These are phyloP conservation scores for Cercospora brassicicola DNA, from an alignment of 2,329 filamentous ascomycete genomes.

Conservation along the genomic window DNA sequence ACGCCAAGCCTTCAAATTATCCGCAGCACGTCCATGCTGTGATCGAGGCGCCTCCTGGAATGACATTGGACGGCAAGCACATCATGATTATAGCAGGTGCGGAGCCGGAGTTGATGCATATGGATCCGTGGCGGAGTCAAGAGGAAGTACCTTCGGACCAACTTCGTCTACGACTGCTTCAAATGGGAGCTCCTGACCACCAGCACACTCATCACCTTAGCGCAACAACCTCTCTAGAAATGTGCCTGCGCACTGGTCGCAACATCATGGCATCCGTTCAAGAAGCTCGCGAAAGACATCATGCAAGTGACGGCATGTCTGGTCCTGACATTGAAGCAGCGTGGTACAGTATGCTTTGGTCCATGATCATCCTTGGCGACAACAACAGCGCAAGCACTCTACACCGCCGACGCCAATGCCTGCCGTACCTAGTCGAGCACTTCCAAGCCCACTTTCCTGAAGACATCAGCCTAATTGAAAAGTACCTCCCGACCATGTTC, in stretches of 20 bases:
- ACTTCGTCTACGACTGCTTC: slow-evolving; percentile 59
- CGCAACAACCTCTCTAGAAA: slow-evolving; percentile 63
- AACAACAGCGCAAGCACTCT: slow-evolving; percentile 28
- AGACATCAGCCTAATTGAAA: slow-evolving; percentile 70
- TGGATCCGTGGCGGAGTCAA: slow-evolving; percentile 75
- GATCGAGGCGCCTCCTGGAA: slow-evolving; percentile 58
- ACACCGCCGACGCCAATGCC: slow-evolving; percentile 54
- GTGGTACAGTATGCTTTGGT: slow-evolving; percentile 74
- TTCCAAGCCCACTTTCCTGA: slow-evolving; percentile 67
- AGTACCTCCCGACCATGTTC: slow-evolving; percentile 66
- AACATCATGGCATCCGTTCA: slow-evolving; percentile 77
- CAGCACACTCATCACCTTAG: slow-evolving; percentile 58
- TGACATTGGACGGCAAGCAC: slow-evolving; percentile 43
- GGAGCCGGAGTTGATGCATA: slow-evolving; percentile 57
- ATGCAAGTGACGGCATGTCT: slow-evolving; percentile 32
- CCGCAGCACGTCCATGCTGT: slow-evolving; percentile 84
- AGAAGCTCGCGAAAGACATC: slow-evolving; percentile 43
- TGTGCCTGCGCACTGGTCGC: slow-evolving; percentile 72
- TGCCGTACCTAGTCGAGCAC: slow-evolving; percentile 65
- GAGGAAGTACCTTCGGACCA: slow-evolving; percentile 63
- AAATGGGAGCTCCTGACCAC: slow-evolving; percentile 45
- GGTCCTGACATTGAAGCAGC: slow-evolving; percentile 58
- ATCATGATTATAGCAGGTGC: slow-evolving; percentile 28
- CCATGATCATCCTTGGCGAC: slow-evolving; percentile 50
- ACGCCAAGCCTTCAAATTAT: slow-evolving; percentile 76